Percentiles rank a stretch among this genome's conserved stretches.
Conservation (phyloP, 306 rosid genomes). For the Vigna reflexopilosa region DNA sequence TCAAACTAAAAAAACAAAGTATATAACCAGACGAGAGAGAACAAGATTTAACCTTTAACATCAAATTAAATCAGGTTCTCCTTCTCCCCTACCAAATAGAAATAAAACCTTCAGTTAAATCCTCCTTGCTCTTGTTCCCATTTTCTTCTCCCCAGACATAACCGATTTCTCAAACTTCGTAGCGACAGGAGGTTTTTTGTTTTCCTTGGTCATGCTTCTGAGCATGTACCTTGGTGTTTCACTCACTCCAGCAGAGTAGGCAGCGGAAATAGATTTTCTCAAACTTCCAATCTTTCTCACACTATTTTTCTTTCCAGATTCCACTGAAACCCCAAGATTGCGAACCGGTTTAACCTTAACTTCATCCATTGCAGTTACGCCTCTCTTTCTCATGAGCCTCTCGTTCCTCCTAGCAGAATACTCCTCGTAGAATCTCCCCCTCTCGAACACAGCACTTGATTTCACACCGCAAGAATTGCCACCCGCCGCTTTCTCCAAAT, state of each 20-base stretch:
- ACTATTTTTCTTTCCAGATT: conserved; percentile 69
- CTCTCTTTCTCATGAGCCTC: conserved; percentile 74
- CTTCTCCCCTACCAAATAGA: neutral
- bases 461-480: conserved; percentile 30
- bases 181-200: conserved; percentile 79
- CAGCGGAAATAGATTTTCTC: conserved; percentile 78
- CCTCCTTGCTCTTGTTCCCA: conserved; percentile 48
- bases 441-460: conserved; percentile 56
- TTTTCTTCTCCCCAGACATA: conserved; percentile 45
- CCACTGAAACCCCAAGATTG: conserved; percentile 71
- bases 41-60: conserved; percentile 40
- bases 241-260: conserved; percentile 56
- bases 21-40: conserved; percentile 34
- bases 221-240: conserved; percentile 87
- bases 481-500: conserved; percentile 10
- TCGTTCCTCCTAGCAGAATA: conserved; percentile 93
- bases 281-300: conserved; percentile 63
- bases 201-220: conserved; percentile 85
- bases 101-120: conserved; percentile 26
- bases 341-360: conserved; percentile 29
- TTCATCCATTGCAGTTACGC: conserved; percentile 42
- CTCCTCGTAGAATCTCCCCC: conserved; percentile 82
- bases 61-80: conserved; percentile 40
- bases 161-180: conserved; percentile 49
- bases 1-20: neutral